A percentile compares a stretch with the other conserved stretches of the same genome.
These are phyloP conservation scores for Fusarium proliferatum DNA, from an alignment of 2,329 filamentous ascomycete species.

Conservation along the genomic window DNA sequence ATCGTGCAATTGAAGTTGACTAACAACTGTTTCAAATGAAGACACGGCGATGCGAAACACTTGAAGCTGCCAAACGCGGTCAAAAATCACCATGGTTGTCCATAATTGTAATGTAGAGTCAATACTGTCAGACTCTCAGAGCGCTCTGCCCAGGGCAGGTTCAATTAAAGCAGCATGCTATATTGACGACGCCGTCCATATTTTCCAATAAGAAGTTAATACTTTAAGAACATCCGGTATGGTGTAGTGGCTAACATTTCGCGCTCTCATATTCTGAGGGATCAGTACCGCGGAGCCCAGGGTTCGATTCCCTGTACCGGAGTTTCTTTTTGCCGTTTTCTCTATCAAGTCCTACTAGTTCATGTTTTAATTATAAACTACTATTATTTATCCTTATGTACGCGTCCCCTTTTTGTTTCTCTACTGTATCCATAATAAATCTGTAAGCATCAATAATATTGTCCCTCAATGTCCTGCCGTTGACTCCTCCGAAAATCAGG, in stretches of 20 bases:
- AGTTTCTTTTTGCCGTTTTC: not conserved
- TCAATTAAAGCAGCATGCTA: too few species aligned
- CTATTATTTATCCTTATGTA: not conserved
- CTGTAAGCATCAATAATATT: not conserved
- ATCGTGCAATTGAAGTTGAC: rapidly evolving
- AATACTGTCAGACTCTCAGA: too few species aligned
- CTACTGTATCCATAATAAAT: rapidly evolving
- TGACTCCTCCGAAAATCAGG: conserved; percentile 28
- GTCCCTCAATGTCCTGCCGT: not conserved
- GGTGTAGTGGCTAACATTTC: conserved; percentile 51
- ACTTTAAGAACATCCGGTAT: conserved; percentile 40
- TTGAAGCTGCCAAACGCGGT: rapidly evolving
- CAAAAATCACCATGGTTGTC: rapidly evolving
- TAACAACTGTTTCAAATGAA: rapidly evolving
- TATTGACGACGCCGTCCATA: rapidly evolving
- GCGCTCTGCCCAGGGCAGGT: too few species aligned
- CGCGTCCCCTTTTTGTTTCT: too few species aligned
- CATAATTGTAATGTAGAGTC: not conserved
- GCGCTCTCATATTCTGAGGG: conserved; percentile 46
- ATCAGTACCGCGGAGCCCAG: conserved; percentile 42
- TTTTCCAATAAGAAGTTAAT: too few species aligned
- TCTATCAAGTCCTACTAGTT: rapidly evolving
- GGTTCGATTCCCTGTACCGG: conserved; percentile 47
- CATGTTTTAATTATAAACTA: not conserved
- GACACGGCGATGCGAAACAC: not conserved